Percentiles rank a stretch among this genome's conserved stretches.
Evolutionary conservation across 768 basidiomycete genomes (phyloP).

Genomic region (Pleurotus djamor): DNA sequence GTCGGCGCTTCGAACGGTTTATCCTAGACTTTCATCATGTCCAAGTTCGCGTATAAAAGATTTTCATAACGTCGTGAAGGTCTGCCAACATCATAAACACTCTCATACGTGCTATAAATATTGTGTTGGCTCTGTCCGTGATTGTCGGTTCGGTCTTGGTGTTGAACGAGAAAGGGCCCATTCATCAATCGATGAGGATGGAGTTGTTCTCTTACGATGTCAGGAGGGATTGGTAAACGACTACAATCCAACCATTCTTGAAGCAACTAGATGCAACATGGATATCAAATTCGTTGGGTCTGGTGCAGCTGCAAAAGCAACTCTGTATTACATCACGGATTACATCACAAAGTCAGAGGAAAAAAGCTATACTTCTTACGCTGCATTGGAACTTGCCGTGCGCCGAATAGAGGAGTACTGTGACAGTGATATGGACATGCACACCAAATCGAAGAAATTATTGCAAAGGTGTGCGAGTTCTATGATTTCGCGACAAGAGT

Average conservation of each 20-base stretch:
- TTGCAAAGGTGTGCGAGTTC: too few species aligned
- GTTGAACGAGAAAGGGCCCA: too few species aligned
- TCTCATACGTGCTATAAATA: constrained; percentile 35
- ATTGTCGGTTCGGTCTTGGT: constrained; percentile 31
- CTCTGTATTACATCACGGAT: constrained; percentile 44
- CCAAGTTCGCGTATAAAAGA: constrained; percentile 15
- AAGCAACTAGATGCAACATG: constrained; percentile 37
- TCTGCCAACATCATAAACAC: constrained; percentile 31
- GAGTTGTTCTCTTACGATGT: constrained; percentile 15
- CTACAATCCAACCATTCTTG: constrained; percentile 36
- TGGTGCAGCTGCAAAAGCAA: constrained; percentile 35
- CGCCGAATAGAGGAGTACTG: too few species aligned
- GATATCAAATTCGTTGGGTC: constrained; percentile 45
- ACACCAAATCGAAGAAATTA: too few species aligned
- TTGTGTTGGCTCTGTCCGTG: constrained; percentile 21
- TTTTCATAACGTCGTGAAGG: constrained; percentile 16
- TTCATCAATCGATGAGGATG: too few species aligned
- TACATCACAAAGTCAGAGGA: constrained; percentile 45
- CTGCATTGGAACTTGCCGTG: constrained; percentile 31
- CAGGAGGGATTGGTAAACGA: constrained; percentile 40
- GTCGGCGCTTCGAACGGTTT: constrained; percentile 12
- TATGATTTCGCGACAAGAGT: too few species aligned
- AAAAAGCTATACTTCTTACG: constrained; percentile 36
- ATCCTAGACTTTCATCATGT: background rate
- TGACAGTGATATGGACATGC: too few species aligned